Base-by-base conservation (phyloP, 169 alveolate genomes). In the Cyclospora cayetanensis region DNA sequence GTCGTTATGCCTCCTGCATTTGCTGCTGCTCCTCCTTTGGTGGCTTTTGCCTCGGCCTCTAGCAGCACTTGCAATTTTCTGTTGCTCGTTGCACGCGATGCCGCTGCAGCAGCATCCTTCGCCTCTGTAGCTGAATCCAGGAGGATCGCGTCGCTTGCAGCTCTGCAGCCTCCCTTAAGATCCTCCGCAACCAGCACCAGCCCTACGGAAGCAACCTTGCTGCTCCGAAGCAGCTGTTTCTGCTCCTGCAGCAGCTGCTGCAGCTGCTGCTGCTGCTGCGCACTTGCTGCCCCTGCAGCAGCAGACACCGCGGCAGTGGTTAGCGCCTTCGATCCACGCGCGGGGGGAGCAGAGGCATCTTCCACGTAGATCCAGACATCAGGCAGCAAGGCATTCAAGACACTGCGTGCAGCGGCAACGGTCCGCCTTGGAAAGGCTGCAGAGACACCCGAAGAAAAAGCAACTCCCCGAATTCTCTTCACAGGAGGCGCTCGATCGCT, bases 131-230 rank as follows among this genome's bases (percentile, higher is more conserved):
- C 80, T 11, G 50, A 18, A 18, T 25, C 74, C 74, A 60, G 37
- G 74, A 18, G 31, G 7, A 3, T 41, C 34, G 91, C 60, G 50
- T 74, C 39, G 39, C 82, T 92, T 18, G 95, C 93, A 0, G 95
- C 95, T 53, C 85, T 93, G 53, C 60, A 34, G 20, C 52, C 43
- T 9, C 95, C 95, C 82, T 76, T 93, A 4, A 93, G 95, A 1
- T 97, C 96, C 90, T 97, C 99, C 0, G 99, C 98, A 4, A 96
- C 96, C n/a, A 97, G 93, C n/a, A 98, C 92, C 55, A 97, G 80
- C 7, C 98, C 98, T 82, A 95, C 95, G 1, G 98, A 97, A 41
- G 97, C 93, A 35, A 82, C 77, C 42, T 96, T 94, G 42, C 95
- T 66, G 77, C 18, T 15, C 96, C 77, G 66, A 18, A 22, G 46